Conservation (phyloP, 192 early-diverging fungal genomes). For the Chytriomyces hyalinus region DNA sequence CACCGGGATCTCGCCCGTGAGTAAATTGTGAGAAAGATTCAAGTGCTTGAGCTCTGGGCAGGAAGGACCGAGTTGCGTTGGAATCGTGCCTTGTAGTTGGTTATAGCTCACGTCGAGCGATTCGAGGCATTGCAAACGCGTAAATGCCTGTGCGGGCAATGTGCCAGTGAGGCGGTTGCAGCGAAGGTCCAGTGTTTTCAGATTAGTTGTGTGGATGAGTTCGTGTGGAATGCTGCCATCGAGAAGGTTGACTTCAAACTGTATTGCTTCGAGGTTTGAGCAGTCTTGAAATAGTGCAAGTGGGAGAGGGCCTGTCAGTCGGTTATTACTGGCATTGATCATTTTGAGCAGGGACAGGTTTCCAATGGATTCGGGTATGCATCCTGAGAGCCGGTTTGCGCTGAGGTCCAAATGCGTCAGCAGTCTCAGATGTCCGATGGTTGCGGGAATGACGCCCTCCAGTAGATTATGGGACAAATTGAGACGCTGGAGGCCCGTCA, state of each 20-base stretch:
- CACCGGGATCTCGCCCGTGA: no score
- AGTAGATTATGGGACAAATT: neutral
- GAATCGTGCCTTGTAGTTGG: no score
- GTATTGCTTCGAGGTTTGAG: neutral
- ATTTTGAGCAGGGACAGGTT: neutral
- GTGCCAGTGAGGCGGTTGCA: neutral
- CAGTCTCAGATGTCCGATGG: neutral
- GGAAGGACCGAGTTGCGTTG: no score
- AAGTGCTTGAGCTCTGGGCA: no score
- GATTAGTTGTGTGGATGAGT: neutral
- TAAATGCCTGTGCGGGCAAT: neutral
- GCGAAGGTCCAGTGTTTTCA: neutral
- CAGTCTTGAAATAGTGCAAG: neutral
- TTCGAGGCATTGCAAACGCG: no score
- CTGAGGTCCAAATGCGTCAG: constrained; percentile 6
- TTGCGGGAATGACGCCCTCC: neutral
- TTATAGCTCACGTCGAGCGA: no score
- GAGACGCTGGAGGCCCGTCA: neutral
- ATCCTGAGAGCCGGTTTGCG: neutral
- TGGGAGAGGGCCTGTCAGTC: neutral
- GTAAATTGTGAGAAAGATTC: no score
- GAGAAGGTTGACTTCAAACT: neutral
- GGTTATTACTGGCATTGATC: neutral
- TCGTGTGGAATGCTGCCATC: neutral
- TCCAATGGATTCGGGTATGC: neutral